Conservation (phyloP, 108 stramenopile genomes). For the Hondaea fermentalgiana region DNA sequence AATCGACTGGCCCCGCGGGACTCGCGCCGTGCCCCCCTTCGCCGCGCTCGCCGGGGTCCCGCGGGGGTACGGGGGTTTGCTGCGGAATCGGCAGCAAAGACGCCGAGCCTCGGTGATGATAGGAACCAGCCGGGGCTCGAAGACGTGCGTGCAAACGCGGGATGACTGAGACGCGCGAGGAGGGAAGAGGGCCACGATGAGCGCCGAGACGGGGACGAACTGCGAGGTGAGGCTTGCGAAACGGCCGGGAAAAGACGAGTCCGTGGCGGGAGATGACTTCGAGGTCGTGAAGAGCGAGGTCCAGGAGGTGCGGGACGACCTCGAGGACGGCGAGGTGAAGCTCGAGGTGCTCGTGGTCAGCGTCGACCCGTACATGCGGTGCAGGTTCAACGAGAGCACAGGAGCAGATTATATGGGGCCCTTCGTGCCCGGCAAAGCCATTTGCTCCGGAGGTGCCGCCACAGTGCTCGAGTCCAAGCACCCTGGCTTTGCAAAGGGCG, state of each 20-base stretch:
- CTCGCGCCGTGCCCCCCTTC: no score
- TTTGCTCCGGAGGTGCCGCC: background rate
- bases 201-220: background rate
- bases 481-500: background rate
- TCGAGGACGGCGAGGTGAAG: background rate
- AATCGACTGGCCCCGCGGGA: no score
- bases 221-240: background rate
- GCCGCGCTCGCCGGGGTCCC: no score
- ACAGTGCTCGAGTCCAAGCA: background rate
- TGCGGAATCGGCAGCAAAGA: no score
- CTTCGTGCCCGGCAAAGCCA: background rate
- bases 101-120: no score
- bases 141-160: background rate
- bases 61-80: no score
- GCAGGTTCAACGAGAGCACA: slow-evolving; percentile 5
- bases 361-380: slow-evolving; percentile 20
- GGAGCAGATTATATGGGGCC: slow-evolving; percentile 7
- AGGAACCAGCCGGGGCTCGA: no score
- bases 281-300: background rate
- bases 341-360: background rate
- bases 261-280: background rate
- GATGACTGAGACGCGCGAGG: background rate
- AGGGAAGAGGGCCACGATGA: background rate
- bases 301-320: background rate
- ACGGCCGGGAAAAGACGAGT: background rate